phyloP scores from a whole-genome alignment of 106 monocot genomes.

The Dendrobium officinale region DNA sequence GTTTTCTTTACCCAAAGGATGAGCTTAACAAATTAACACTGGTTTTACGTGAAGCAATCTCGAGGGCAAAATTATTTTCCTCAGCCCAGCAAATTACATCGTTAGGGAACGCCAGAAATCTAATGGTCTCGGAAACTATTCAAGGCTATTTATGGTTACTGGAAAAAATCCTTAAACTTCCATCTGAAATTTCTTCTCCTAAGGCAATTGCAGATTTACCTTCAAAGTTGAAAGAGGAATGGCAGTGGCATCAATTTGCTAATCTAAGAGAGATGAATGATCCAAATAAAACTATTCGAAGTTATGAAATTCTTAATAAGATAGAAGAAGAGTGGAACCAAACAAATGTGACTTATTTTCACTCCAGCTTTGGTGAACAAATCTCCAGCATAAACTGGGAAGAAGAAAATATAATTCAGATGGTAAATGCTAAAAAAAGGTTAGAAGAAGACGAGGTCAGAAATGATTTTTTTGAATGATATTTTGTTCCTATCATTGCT shows the following conservation, averaged over 20 bases:
- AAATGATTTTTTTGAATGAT: background rate
- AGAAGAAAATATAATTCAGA: constrained; percentile 54
- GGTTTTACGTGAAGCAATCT: constrained; percentile 45
- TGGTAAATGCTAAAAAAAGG: constrained; percentile 37
- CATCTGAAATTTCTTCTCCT: constrained; percentile 61
- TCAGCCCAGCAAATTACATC: constrained; percentile 45
- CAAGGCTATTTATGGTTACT: constrained; percentile 69
- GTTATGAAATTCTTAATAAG: constrained; percentile 34
- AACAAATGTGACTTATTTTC: constrained; percentile 20
- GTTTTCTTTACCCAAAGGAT: constrained; percentile 66
- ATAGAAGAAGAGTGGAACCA: constrained; percentile 54
- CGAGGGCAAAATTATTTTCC: constrained; percentile 45
- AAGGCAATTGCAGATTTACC: constrained; percentile 48
- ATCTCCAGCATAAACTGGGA: constrained; percentile 63
- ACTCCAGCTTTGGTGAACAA: constrained; percentile 30
- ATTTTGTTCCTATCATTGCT: constrained; percentile 9
- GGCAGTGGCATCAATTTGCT: constrained; percentile 75
- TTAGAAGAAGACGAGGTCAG: constrained; percentile 88
- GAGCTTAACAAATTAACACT: constrained; percentile 40
- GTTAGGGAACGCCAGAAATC: constrained; percentile 45
- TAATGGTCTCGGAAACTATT: constrained; percentile 69
- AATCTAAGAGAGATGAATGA: constrained; percentile 21
- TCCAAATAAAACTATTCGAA: constrained; percentile 19
- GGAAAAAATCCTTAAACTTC: constrained; percentile 63
- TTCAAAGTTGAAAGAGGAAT: constrained; percentile 42